A percentile compares a stretch with the other conserved stretches of the same genome.
Evolutionary conservation across 306 rosid genomes (phyloP).

Genomic region (Medicago truncatula): DNA sequence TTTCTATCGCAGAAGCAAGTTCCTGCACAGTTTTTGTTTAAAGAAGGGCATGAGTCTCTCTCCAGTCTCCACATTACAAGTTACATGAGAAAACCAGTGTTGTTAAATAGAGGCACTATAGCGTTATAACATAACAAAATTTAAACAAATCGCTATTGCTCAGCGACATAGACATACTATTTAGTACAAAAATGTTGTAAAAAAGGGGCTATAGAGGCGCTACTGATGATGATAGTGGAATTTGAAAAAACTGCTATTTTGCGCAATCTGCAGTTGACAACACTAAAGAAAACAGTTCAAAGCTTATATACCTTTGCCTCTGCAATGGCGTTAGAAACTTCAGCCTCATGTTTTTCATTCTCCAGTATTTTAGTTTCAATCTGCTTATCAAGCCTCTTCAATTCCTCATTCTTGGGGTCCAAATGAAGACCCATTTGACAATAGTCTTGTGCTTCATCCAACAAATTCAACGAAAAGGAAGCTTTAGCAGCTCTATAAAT

Average conservation of each 20-base stretch:
- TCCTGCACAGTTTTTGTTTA: slow-evolving; percentile 56
- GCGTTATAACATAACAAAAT: too few species aligned
- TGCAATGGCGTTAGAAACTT: slow-evolving; percentile 64
- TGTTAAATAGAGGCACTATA: not conserved
- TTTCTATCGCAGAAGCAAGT: slow-evolving; percentile 66
- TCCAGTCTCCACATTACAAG: not conserved
- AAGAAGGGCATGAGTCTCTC: slow-evolving; percentile 28
- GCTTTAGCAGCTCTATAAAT: slow-evolving; percentile 87
- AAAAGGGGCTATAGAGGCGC: not conserved
- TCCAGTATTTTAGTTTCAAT: slow-evolving; percentile 66
- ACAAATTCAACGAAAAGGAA: slow-evolving; percentile 66
- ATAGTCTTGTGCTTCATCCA: slow-evolving; percentile 69
- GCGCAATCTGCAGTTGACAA: not conserved
- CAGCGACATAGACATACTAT: not conserved
- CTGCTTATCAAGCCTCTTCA: slow-evolving; percentile 69
- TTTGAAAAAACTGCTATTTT: not conserved
- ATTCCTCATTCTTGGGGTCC: slow-evolving; percentile 72
- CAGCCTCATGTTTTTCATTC: slow-evolving; percentile 70
- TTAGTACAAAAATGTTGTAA: not conserved
- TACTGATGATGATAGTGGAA: not conserved
- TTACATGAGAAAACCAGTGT: not conserved
- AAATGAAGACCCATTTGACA: slow-evolving; percentile 67
- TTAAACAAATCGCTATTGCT: not conserved
- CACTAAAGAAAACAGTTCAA: slow-evolving; percentile 19
- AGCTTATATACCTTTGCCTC: slow-evolving; percentile 67